These are phyloP conservation scores for Abrus pulchellus DNA, from an alignment of 306 rosid genomes.

Conservation along the genomic window DNA sequence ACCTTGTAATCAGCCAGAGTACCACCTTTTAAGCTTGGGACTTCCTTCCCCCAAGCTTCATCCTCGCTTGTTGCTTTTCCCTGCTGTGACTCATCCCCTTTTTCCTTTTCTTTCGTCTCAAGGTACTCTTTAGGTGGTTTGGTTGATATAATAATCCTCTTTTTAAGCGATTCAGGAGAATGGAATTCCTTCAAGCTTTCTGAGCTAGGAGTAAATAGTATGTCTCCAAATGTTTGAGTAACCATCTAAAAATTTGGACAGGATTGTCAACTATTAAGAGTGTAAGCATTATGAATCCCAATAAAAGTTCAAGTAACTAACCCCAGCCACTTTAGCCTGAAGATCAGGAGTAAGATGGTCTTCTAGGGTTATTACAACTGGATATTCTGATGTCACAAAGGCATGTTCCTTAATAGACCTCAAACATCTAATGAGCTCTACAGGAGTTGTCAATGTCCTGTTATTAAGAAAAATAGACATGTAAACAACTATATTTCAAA, in stretches of 20 bases:
- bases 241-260: conserved; percentile 74
- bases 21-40: conserved; percentile 61
- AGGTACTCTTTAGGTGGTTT: conserved; percentile 99
- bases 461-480: conserved; percentile 12
- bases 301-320: conserved; percentile 47
- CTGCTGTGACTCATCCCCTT: conserved; percentile 61
- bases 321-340: conserved; percentile 96
- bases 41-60: conserved; percentile 91
- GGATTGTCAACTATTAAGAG: conserved; percentile 43
- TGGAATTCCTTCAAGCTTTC: conserved; percentile 87
- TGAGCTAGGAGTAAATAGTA: conserved; percentile 72
- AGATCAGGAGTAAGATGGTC: conserved; percentile 95
- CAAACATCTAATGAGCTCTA: conserved; percentile 88
- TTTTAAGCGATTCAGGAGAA: conserved; percentile 88
- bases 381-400: conserved; percentile 85
- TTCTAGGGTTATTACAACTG: conserved; percentile 91
- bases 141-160: conserved; percentile 86
- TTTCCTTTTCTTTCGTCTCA: conserved; percentile 71
- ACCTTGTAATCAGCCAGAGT: conserved; percentile 70
- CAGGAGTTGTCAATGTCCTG: conserved; percentile 97
- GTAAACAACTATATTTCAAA: conserved; percentile 21
- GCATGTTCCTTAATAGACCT: conserved; percentile 85
- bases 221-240: conserved; percentile 76
- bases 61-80: conserved; percentile 62
- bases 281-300: conserved; percentile 22